A percentile compares a stretch with the other conserved stretches of the same genome.
phyloP scores from a whole-genome alignment of 208 protist species.

The Strigomonas galati region DNA sequence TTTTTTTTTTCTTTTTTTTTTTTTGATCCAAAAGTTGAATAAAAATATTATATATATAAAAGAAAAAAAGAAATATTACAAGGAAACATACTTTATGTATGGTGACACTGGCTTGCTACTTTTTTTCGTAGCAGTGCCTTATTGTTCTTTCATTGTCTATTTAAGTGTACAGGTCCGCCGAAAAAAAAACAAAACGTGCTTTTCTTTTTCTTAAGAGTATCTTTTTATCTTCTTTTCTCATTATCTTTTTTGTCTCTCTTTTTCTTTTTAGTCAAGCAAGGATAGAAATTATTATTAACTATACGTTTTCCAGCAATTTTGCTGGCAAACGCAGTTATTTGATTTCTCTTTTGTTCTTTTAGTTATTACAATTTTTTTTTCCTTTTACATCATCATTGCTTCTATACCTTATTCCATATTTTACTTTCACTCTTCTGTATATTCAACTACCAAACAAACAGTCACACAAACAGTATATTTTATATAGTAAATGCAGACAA shows the following conservation, averaged over 20 bases:
- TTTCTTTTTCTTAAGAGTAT: slow-evolving; percentile 17
- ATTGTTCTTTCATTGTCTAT: slow-evolving; percentile 10
- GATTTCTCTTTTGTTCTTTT: slow-evolving; percentile 21
- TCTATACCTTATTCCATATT: slow-evolving; percentile 17
- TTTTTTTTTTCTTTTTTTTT: too few relatives aligned
- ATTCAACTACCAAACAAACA: slow-evolving; percentile 5
- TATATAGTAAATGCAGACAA: too few relatives aligned
- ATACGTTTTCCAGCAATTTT: neutral
- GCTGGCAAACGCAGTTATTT: neutral
- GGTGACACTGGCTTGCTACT: too few relatives aligned
- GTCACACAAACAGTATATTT: slow-evolving; percentile 3
- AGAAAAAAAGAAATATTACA: neutral
- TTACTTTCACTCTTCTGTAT: neutral
- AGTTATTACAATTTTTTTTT: slow-evolving; percentile 19
- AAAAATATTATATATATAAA: neutral
- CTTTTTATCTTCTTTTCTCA: slow-evolving; percentile 5
- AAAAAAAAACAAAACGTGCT: too few relatives aligned
- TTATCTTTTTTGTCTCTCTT: slow-evolving; percentile 20
- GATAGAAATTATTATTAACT: slow-evolving; percentile 7
- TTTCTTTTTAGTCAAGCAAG: slow-evolving; percentile 12
- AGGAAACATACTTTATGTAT: too few relatives aligned
- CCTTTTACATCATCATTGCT: slow-evolving; percentile 16
- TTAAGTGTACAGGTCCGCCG: too few relatives aligned
- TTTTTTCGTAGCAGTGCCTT: too few relatives aligned
- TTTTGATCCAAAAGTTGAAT: slow-evolving; percentile 10